A percentile compares a stretch with the other conserved stretches of the same genome.
phyloP scores from a whole-genome alignment of 73 alveolate species.

The Paramecium primaurelia region DNA sequence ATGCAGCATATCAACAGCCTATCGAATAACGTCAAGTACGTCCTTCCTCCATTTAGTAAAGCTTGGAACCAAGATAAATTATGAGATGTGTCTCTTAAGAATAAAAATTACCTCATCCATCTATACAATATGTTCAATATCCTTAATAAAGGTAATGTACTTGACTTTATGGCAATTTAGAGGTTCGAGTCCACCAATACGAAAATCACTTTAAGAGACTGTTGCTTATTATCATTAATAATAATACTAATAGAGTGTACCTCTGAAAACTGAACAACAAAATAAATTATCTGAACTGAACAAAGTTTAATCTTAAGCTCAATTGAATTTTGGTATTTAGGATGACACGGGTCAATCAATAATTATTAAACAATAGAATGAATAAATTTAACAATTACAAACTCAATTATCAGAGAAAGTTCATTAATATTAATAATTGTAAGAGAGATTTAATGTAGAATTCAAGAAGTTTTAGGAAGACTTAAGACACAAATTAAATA shows the following conservation, averaged over 20 bases:
- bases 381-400: neutral
- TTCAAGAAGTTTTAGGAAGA: conserved; percentile 33
- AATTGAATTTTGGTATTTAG: neutral
- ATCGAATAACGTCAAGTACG: neutral
- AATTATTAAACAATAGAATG: neutral
- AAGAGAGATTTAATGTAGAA: conserved; percentile 30
- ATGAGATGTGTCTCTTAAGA: neutral
- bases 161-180: neutral
- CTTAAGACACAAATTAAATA: neutral
- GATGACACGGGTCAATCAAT: neutral
- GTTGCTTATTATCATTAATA: neutral
- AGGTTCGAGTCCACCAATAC: neutral
- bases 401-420: conserved; percentile 27
- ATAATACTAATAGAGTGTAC: neutral
- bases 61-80: neutral
- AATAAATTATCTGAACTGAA: neutral
- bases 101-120: neutral
- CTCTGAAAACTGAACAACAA: neutral
- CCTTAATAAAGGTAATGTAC: neutral
- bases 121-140: neutral
- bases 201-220: neutral
- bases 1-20: neutral
- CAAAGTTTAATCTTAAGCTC: neutral
- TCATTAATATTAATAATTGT: neutral
- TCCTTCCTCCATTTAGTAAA: neutral